Evolutionary conservation across 164 flowering plant species (phyloP), one percentile per base, ranked within the genome.

Genomic region (Macadamia tetraphylla): DNA sequence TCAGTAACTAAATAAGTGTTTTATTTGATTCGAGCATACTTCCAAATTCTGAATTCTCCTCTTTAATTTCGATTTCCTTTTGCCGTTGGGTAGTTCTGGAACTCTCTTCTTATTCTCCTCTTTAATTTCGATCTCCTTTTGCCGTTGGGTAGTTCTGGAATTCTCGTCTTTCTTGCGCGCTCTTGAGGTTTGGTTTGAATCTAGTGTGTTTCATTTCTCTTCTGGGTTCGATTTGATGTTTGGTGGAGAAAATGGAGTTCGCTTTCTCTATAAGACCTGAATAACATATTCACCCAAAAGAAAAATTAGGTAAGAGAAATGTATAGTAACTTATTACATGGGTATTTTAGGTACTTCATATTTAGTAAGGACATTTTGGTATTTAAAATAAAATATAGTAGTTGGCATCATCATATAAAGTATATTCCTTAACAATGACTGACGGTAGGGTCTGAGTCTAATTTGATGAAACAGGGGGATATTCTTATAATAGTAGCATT

Each of bases 181-280:
- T 14, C 30, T 42, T 66, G 65, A 44, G 32, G 64, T 67, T 75
- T 75, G 70, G 77, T 74, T 66, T 75, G 61, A 59, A 15, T 70
- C 43, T 66, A 48, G 71, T 31, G 29, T 23, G 23, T 23, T 23
- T 23, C 23, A 23, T 23, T 23, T 11, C 48, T 23, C 9, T 17
- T 2, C 66, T 51, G 60, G 46, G 7, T 53, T 63, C 40, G 70
- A 70, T 71, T 76, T 70, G 75, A 58, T 52, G 59, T 70, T 82
- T 62, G 73, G 70, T 56, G 63, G 66, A 58, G 64, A 60, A 65
- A 52, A 78, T 76, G 75, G 65, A 68, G 68, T 57, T 65, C 58
- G 69, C 32, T 67, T 68, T 43, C 53, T 71, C 46, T 15, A 40
- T 58, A 43, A 68, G 67, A 60, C 80, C 74, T 59, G 74, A 69